Evolutionary conservation across 805 yeast genomes (phyloP).

Genomic region (Kazachstania psychrophila): DNA sequence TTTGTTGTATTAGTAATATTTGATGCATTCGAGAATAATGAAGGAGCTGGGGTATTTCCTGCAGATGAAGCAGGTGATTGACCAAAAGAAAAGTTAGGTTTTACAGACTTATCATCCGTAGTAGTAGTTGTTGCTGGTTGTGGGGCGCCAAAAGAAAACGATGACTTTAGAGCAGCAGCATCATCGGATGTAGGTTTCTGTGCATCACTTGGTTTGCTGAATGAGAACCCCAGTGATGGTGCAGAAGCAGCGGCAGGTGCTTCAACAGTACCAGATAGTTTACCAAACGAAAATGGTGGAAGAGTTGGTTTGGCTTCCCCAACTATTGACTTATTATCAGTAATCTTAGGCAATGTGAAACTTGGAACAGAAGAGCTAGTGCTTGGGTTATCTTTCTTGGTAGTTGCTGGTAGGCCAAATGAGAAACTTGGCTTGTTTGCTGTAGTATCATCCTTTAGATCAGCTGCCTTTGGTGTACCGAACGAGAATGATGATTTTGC

Average conservation of each 20-base stretch:
- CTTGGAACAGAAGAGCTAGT: too few species aligned
- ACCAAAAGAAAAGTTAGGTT: too few species aligned
- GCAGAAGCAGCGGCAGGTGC: not conserved
- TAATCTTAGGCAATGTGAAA: too few species aligned
- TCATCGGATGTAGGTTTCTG: not conserved
- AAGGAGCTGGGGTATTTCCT: too few species aligned
- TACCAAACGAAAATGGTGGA: constrained; percentile 1
- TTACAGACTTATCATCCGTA: too few species aligned
- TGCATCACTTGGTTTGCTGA: constrained; percentile 1
- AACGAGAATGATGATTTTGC: constrained; percentile 1
- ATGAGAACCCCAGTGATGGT: not conserved
- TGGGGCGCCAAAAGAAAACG: not conserved
- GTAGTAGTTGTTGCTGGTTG: not conserved
- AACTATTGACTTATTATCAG: too few species aligned
- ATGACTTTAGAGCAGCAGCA: not conserved
- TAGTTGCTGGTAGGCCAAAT: not conserved
- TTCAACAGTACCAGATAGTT: not conserved
- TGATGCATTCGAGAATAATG: too few species aligned
- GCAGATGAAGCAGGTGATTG: too few species aligned
- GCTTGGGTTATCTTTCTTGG: too few species aligned
- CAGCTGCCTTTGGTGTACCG: not conserved
- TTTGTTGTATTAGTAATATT: not conserved
- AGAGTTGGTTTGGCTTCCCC: not conserved
- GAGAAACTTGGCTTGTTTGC: not conserved
- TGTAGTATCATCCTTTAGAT: not conserved